Percentiles rank a stretch among this genome's conserved stretches.
These are phyloP conservation scores for Coprinellus micaceus DNA, from an alignment of 768 basidiomycete genomes.

Conservation along the genomic window DNA sequence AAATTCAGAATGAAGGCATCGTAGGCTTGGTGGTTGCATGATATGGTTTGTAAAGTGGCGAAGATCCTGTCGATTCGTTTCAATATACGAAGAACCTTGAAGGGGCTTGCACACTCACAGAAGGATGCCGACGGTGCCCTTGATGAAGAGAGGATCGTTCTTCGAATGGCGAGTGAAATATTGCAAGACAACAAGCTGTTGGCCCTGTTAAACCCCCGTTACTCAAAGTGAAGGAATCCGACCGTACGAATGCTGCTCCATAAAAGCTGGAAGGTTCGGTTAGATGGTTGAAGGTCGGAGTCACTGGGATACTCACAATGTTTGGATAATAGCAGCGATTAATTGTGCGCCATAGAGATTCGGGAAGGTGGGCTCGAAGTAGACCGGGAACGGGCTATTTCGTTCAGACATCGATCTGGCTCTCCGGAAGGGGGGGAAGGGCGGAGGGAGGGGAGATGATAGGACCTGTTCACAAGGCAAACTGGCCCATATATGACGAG, in stretches of 20 bases:
- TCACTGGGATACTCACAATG: constrained; percentile 1
- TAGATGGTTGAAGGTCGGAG: not conserved
- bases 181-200: constrained; percentile 5
- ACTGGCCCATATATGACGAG: not conserved
- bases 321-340: constrained; percentile 8
- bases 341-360: constrained; percentile 8
- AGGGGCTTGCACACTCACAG: not conserved
- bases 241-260: constrained; percentile 4
- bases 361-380: constrained; percentile 6
- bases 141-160: not conserved
- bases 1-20: constrained; percentile 6
- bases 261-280: not conserved
- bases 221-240: not conserved
- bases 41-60: constrained; percentile 4
- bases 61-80: not conserved
- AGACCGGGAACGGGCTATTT: constrained; percentile 4
- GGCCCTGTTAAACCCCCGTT: not conserved
- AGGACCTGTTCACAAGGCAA: not conserved
- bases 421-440: not conserved
- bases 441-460: no score
- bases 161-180: constrained; percentile 3
- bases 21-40: constrained; percentile 7
- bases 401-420: constrained; percentile 1
- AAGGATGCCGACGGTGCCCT: constrained; percentile 1
- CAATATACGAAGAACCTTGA: not conserved